Base-by-base conservation (phyloP, 257 asterid genomes). In the Vinca minor region DNA sequence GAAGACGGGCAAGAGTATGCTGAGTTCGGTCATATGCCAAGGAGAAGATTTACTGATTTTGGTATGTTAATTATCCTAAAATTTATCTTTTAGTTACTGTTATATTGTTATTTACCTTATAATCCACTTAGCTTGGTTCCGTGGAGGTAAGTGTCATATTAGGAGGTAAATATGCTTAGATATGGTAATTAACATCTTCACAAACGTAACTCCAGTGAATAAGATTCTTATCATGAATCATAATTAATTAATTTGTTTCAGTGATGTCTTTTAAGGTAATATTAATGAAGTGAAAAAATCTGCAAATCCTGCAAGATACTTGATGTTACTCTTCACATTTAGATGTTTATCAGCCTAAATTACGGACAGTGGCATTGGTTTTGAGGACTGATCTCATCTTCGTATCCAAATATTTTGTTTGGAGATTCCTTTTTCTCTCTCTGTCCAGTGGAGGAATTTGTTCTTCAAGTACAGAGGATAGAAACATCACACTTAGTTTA, bases 1-100 rank as follows among this genome's bases (percentile, higher is more conserved):
- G 91, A 83, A 21, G 79, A 80, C 55, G 93, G 89, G 36, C 84
- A 80, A 77, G 98, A 89, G 14, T 92, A 87, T 77, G 98, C 96
- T 5, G 96, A 89, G 67, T 91, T 91, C 61, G 88, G 84, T 56
- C 98, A 91, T 84, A 50, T 88, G 71, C 92, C 83, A 0, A 66
- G 77, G 52, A 81, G 87, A 62, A 79, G 75, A 29, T 85, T 83
- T 74, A 76, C 88, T 35, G 95, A 92, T 79, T 92, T 84, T 72
- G 69, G 98, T 89, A 82, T 35, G 89, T 71, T 42, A 53, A 28
- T 59, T n/a, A n/a, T 4, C 76, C 56, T 62, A 25, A 11, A n/a
- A n/a, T 8, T 58, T 14, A 34, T 26, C 26, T 34, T n/a, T n/a
- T 52, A 50, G n/a, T 57, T 10, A 50, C n/a, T 73, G 56, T 36